Evolutionary conservation across 257 asterid genomes (phyloP).

Genomic region (Cruciata laevipes): DNA sequence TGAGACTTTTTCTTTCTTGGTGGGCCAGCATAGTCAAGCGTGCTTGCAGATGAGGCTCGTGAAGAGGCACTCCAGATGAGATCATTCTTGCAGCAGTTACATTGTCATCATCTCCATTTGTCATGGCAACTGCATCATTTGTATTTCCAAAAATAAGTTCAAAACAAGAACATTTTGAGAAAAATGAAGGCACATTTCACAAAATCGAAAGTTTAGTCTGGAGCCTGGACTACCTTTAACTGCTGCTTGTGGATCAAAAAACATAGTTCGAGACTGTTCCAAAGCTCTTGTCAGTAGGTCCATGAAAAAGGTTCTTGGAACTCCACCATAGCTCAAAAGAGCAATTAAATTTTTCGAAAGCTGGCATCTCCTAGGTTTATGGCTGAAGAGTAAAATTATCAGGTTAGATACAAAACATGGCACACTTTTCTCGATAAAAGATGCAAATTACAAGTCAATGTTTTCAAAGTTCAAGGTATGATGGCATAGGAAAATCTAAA

Average conservation of each 20-base stretch:
- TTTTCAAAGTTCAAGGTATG: background rate
- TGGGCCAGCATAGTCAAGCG: conserved; percentile 41
- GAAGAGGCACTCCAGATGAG: conserved; percentile 56
- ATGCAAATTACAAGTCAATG: background rate
- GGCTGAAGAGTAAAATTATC: conserved; percentile 39
- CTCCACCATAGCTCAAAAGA: conserved; percentile 69
- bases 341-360: conserved; percentile 67
- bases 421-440: background rate
- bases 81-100: conserved; percentile 59
- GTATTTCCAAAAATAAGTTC: background rate
- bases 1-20: conserved; percentile 35
- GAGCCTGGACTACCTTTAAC: conserved; percentile 48
- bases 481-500: background rate
- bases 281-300: conserved; percentile 38
- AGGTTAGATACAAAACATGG: background rate
- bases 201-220: background rate
- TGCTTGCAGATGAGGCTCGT: conserved; percentile 61
- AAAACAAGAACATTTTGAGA: background rate
- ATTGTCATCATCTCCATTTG: conserved; percentile 43
- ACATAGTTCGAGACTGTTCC: conserved; percentile 44
- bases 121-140: conserved; percentile 52
- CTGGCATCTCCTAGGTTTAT: conserved; percentile 41
- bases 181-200: background rate
- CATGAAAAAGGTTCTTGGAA: conserved; percentile 52
- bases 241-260: conserved; percentile 46